Percentiles rank a stretch among this genome's conserved stretches.
These are phyloP conservation scores for Fusarium begoniae DNA, from an alignment of 2,329 filamentous ascomycete species.

Conservation along the genomic window DNA sequence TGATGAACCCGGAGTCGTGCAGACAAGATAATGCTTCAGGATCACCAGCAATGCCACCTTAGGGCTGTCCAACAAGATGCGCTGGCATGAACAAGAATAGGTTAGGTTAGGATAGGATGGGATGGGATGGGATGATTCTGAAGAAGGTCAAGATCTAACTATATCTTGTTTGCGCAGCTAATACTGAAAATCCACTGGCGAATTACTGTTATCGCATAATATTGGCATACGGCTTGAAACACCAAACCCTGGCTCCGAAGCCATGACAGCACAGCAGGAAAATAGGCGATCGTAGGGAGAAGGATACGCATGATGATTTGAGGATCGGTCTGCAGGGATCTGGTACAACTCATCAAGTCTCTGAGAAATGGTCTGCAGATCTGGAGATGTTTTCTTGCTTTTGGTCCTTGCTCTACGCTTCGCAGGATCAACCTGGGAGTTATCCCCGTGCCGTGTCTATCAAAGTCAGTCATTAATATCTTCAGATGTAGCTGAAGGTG, in stretches of 20 bases:
- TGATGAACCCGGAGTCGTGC: slow-evolving; percentile 17
- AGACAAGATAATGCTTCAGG: slow-evolving; percentile 1
- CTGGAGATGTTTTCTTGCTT: neutral
- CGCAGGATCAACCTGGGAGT: slow-evolving; percentile 1
- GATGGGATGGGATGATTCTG: slow-evolving; percentile 30
- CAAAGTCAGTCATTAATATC: neutral
- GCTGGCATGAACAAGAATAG: slow-evolving; percentile 18
- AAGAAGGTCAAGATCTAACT: slow-evolving; percentile 4
- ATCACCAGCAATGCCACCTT: slow-evolving; percentile 7
- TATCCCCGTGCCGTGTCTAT: neutral
- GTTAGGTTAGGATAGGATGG: slow-evolving; percentile 7
- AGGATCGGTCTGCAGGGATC: slow-evolving; percentile 31
- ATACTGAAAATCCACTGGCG: neutral
- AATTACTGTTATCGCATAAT: slow-evolving; percentile 22
- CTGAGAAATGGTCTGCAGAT: slow-evolving; percentile 4
- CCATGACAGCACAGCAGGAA: slow-evolving; percentile 33
- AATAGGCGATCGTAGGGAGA: slow-evolving; percentile 10
- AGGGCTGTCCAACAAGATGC: slow-evolving; percentile 28
- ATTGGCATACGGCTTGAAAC: slow-evolving; percentile 29
- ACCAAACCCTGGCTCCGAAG: slow-evolving; percentile 26
- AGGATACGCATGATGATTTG: slow-evolving; percentile 16
- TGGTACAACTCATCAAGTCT: slow-evolving; percentile 11
- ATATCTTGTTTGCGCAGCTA: slow-evolving; percentile 4
- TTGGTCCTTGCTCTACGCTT: neutral
- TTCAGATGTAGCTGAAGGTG: neutral